Conservation (phyloP, 2,329 filamentous ascomycete genomes). For the Colletotrichum sp. region DNA sequence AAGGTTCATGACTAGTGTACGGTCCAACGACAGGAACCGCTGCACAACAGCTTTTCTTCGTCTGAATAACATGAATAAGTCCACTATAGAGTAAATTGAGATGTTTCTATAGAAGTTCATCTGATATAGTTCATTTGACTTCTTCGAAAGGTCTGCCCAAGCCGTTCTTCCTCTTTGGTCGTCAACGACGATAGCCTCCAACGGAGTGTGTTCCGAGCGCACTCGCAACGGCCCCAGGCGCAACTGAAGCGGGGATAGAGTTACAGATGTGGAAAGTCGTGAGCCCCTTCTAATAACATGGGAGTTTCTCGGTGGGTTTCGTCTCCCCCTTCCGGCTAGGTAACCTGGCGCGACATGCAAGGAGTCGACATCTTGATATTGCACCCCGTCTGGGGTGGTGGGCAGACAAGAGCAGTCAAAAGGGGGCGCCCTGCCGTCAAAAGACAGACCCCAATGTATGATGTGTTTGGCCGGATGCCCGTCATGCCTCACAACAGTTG, state of each 20-base stretch:
- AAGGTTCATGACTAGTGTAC: conserved; percentile 18
- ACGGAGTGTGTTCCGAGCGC: background rate
- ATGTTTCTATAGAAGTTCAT: background rate
- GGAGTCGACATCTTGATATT: conserved; percentile 10
- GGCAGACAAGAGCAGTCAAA: conserved; percentile 8
- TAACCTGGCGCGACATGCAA: background rate
- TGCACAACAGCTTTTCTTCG: background rate
- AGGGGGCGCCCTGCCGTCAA: conserved; percentile 5
- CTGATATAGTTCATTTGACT: background rate
- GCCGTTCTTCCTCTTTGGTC: background rate
- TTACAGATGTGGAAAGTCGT: conserved; percentile 10
- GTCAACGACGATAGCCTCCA: background rate
- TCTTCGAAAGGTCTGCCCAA: background rate
- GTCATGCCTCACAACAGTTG: conserved; percentile 13
- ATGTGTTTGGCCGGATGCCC: background rate
- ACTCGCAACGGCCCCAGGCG: background rate
- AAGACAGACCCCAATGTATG: background rate
- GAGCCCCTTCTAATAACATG: conserved; percentile 17
- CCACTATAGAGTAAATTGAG: background rate
- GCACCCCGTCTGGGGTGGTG: background rate
- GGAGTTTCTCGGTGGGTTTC: conserved; percentile 11
- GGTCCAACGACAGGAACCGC: background rate
- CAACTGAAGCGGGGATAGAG: conserved; percentile 9
- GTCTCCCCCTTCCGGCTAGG: background rate
- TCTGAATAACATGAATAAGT: background rate